Base-by-base conservation (phyloP, 1,284 basidiomycete species). In the Sanguinoderma infundibulare region DNA sequence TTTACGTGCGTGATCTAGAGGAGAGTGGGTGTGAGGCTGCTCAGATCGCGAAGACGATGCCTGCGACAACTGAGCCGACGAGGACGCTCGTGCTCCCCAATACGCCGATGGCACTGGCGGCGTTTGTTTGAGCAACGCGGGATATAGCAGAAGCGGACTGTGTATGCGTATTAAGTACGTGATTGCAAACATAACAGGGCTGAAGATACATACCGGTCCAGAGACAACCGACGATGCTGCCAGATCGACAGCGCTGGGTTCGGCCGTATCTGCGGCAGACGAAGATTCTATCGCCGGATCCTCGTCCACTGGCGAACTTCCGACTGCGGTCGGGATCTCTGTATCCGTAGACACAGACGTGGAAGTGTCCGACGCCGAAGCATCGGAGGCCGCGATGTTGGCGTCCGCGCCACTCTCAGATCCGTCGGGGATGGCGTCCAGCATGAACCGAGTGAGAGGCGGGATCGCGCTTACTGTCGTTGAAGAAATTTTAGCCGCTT, bases 391-490 rank as follows among this genome's bases (percentile, higher is more conserved):
- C 20, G 22, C 15, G 9, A 22, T 30, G 1, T 24, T 34, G 26
- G 32, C 59, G 28, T 54, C 57, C 9, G 58, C 15, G 24, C n/a
- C 56, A 20, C 20, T 53, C 36, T 60, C 59, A 8, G 59, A 44
- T 7, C 49, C 57, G 6, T 63, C 65, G 22, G 65, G 65, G 53
- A 66, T 38, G n/a, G 47, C 60, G 53, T 66, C 65, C 28, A 66
- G 55, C 65, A 66, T 63, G 62, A 63, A 66, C 32, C 65, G 61
- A 7, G 56, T 61, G 42, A 63, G 53, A 17, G 65, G 62, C 28
- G 57, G 57, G 53, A 63, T 49, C 26, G 65, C 65, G 34, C 60
- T 60, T 20, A 61, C 65, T 66, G 28, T 24, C 22, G 28, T 44
- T 20, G 30, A 7, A n/a, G 10, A 1, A 20, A 3, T 10, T 22